phyloP scores from a whole-genome alignment of 805 yeast genomes.

The Ogataea nakhonphanomensis region DNA sequence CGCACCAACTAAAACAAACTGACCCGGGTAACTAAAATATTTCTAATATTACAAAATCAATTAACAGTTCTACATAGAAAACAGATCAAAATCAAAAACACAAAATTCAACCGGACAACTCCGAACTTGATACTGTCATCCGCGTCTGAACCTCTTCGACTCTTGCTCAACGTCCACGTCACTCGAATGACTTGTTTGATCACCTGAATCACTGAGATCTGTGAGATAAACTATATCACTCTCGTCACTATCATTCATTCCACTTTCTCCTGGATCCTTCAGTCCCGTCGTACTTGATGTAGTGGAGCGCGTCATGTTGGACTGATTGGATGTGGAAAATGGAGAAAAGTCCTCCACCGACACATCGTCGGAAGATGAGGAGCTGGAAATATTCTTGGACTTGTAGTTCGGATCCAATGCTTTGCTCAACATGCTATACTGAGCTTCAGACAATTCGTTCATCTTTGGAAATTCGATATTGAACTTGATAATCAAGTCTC shows the following conservation, averaged over 20 bases:
- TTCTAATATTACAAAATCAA: constrained; percentile 1
- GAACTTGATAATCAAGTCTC: constrained; percentile 59
- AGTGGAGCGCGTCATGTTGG: constrained; percentile 5
- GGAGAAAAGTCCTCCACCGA: constrained; percentile 17
- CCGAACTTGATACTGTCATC: neutral
- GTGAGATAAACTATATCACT: constrained; percentile 14
- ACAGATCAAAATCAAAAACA: neutral
- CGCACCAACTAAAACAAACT: constrained; percentile 6
- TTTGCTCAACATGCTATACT: constrained; percentile 16
- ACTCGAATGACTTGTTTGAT: neutral
- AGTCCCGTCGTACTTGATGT: constrained; percentile 7
- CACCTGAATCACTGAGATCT: constrained; percentile 4
- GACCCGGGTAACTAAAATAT: constrained; percentile 8
- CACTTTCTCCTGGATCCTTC: constrained; percentile 1
- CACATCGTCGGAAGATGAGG: constrained; percentile 13
- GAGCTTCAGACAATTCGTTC: constrained; percentile 40
- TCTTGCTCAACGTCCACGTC: constrained; percentile 1
- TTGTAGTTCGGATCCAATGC: constrained; percentile 16
- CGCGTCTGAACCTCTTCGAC: constrained; percentile 5
- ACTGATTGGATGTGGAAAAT: constrained; percentile 1
- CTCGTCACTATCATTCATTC: constrained; percentile 11
- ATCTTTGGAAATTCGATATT: constrained; percentile 53
- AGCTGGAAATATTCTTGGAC: constrained; percentile 9
- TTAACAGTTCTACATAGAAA: neutral
- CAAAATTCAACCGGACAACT: neutral